These are phyloP conservation scores for Arabidopsis thaliana DNA, from an alignment of 345 rosid genomes.

Conservation along the genomic window TAIR10.1 NC_003076.8:1149501-1150000, in stretches of 20 bases:
- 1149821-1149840: neutral
- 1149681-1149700: neutral
- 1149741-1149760: neutral
- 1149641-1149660: constrained; percentile 1
- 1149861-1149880: neutral
- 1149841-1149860: neutral
- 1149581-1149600: neutral
- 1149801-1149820: neutral
- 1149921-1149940: constrained; percentile 40
- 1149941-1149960: constrained; percentile 38
- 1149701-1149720: neutral
- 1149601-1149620: constrained; percentile 2
- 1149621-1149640: neutral
- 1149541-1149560: neutral
- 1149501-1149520: constrained; percentile 12
- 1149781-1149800: constrained; percentile 1
- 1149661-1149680: neutral
- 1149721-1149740: neutral
- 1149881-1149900: constrained; percentile 6
- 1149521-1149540: no score
- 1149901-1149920: constrained; percentile 18
- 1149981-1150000: constrained; percentile 23
- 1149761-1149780: neutral
- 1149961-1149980: constrained; percentile 38
- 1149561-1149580: neutral